Base-by-base conservation (phyloP, 2,329 filamentous ascomycete species). In the Trichoderma breve region DNA sequence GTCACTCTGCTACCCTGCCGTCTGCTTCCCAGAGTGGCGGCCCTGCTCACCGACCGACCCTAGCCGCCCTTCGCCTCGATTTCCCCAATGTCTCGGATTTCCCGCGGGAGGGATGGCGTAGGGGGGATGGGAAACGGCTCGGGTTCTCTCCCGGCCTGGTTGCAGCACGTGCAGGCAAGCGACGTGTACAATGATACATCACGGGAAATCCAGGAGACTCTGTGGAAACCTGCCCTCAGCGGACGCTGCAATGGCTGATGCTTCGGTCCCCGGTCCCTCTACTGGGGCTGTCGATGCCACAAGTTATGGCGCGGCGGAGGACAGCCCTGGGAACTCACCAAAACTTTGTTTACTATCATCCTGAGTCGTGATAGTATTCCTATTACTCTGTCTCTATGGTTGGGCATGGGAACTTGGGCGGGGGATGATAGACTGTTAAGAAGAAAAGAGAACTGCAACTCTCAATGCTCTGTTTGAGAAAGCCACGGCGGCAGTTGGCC, bases 401-500 rank as follows among this genome's bases (percentile, higher is more conserved):
- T 55, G 11, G 61, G 24, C 28, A 21, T 76, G 75, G 68, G 71
- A 39, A 39, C 6, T 18, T 18, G 36, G 15, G 6, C 36, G 36
- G 36, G 36, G 15, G 39, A 6, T 47, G 43, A 47, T 21, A 7
- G 43, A 21, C 43, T 47, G 18, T 47, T 47, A 7, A 47, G 43
- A 47, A 47, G 43, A 47, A 47, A 47, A 21, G 43, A 47, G 74
- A 18, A 36, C 12, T 36, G 34, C 34, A 12, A 36, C 34, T 36
- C 34, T 36, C 34, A 36, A 36, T 36, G 34, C 14, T 36, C 2
- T 36, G 34, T 36, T 36, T 36, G 77, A 80, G 21, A 77, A 79
- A 7, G 80, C 80, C 32, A 76, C 87, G 68, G 84, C 82, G 14
- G 80, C 81, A 0, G 77, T 82, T 15, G 86, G 85, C 0, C 76